Percentiles rank a stretch among this genome's conserved stretches.
Conservation (phyloP, 2,329 filamentous ascomycete genomes). For the Neofusicoccum ribis region DNA sequence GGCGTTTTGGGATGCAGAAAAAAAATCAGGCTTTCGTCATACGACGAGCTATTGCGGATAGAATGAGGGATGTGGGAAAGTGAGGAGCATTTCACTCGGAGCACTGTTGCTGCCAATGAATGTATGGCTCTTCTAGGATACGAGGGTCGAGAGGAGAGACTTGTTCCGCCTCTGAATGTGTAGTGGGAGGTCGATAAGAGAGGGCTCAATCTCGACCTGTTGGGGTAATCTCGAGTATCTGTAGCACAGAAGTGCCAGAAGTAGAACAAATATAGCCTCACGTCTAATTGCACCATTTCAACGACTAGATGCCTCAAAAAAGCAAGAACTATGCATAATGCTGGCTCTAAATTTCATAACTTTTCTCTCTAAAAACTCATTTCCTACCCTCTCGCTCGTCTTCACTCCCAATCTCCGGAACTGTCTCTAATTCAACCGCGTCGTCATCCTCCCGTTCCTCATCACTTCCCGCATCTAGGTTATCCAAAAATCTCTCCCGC, state of each 20-base stretch:
- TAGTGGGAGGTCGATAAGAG: too few relatives aligned
- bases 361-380: not conserved
- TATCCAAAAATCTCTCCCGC: slow-evolving; percentile 38
- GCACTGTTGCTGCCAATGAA: too few relatives aligned
- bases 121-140: too few relatives aligned
- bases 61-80: not conserved
- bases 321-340: too few relatives aligned
- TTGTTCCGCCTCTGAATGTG: too few relatives aligned
- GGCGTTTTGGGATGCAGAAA: not conserved
- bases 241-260: too few relatives aligned
- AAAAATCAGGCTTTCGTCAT: not conserved
- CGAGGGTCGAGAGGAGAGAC: too few relatives aligned
- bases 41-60: not conserved
- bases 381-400: slow-evolving; percentile 21
- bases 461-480: not conserved
- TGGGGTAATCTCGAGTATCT: too few relatives aligned
- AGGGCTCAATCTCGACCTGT: too few relatives aligned
- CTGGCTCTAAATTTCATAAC: not conserved
- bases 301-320: too few relatives aligned
- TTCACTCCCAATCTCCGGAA: slow-evolving; percentile 24
- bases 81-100: not conserved
- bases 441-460: slow-evolving; percentile 27
- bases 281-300: too few relatives aligned
- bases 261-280: too few relatives aligned
- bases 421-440: slow-evolving; percentile 32